Evolutionary conservation across 257 asterid species (phyloP).

Genomic region (Perilla frutescens): DNA sequence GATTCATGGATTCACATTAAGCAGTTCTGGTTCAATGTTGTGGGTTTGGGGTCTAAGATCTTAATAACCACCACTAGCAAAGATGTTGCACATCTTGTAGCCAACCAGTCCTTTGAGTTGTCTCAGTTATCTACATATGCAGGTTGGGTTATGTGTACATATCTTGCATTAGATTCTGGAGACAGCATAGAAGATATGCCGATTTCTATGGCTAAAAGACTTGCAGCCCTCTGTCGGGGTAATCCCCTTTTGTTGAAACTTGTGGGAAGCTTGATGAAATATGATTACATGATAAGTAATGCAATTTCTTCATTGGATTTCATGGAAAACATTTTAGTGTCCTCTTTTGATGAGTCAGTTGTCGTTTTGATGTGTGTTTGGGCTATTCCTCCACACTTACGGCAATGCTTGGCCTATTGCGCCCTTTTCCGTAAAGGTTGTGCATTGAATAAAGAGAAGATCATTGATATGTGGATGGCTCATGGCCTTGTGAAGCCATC

Average conservation of each 20-base stretch:
- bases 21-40: constrained; percentile 5
- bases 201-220: not conserved
- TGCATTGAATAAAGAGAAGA: constrained; percentile 7
- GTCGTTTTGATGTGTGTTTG: constrained; percentile 18
- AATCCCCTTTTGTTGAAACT: constrained; percentile 19
- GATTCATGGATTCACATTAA: constrained; percentile 22
- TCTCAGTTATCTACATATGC: not conserved
- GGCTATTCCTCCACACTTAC: constrained; percentile 23
- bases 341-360: not conserved
- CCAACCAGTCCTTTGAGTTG: not conserved
- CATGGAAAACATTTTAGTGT: too few relatives aligned
- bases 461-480: constrained; percentile 29
- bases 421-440: constrained; percentile 6
- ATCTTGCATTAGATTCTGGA: not conserved
- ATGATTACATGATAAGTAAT: not conserved
- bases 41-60: constrained; percentile 27
- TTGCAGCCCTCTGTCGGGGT: constrained; percentile 13
- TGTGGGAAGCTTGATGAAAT: constrained; percentile 20
- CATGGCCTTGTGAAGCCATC: constrained; percentile 19
- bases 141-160: not conserved
- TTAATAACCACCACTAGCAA: constrained; percentile 16
- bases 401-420: constrained; percentile 25
- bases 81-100: not conserved
- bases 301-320: not conserved
- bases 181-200: too few relatives aligned